phyloP scores from a whole-genome alignment of 768 basidiomycete species.

The Leccinellum albellum region DNA sequence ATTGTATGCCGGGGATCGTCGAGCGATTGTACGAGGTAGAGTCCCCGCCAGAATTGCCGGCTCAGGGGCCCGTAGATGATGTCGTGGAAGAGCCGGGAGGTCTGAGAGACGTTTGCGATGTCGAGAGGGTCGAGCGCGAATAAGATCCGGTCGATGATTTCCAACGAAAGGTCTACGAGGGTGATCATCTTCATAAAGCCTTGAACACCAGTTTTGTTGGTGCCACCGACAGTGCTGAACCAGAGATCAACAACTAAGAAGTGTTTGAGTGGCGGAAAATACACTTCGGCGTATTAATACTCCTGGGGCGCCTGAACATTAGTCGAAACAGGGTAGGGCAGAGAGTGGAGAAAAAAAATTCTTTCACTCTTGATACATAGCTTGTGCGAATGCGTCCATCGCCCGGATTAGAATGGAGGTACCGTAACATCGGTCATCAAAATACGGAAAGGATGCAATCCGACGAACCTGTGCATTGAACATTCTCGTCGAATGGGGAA shows the following conservation, averaged over 20 bases:
- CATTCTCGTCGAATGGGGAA: not conserved
- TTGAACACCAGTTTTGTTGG: not conserved
- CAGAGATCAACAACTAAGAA: not conserved
- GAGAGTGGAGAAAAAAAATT: constrained; percentile 24
- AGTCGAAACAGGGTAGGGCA: constrained; percentile 16
- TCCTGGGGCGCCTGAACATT: not conserved
- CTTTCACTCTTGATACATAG: constrained; percentile 16
- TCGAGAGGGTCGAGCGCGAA: constrained; percentile 57
- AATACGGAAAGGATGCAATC: not conserved
- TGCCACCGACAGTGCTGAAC: not conserved
- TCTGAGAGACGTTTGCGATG: constrained; percentile 50
- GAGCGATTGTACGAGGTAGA: constrained; percentile 60
- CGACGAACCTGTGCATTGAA: not conserved
- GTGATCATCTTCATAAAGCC: not conserved
- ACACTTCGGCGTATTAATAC: constrained; percentile 8
- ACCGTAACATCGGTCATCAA: not conserved
- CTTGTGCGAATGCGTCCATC: not conserved
- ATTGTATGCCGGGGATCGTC: constrained; percentile 61
- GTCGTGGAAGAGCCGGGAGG: constrained; percentile 39
- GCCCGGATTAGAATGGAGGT: constrained; percentile 3
- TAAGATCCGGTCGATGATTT: constrained; percentile 59
- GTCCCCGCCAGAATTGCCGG: constrained; percentile 51
- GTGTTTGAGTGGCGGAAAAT: not conserved
- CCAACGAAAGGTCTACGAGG: constrained; percentile 48
- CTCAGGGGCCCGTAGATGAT: constrained; percentile 48